Conservation (phyloP, 805 yeast species). For the Kuraishia capsulata region DNA sequence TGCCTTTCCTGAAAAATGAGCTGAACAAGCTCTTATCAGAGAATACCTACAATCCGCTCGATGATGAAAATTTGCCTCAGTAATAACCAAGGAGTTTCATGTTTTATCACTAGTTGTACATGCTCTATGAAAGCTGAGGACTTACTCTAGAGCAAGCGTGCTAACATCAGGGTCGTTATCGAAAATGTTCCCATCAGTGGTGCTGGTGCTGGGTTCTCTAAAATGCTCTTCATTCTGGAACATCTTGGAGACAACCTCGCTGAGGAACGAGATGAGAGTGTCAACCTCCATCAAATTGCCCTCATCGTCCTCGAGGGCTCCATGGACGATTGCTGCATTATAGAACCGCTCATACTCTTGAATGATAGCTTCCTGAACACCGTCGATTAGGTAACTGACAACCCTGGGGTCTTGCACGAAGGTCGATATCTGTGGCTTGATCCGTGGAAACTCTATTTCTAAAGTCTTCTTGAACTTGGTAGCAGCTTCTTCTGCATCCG, state of each 20-base stretch:
- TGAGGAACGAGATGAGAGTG: constrained; percentile 33
- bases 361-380: constrained; percentile 52
- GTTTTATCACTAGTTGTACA: background rate
- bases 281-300: constrained; percentile 59
- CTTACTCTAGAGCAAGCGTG: background rate
- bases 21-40: constrained; percentile 67
- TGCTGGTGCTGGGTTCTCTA: background rate
- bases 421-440: constrained; percentile 39
- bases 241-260: constrained; percentile 22
- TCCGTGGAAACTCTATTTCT: constrained; percentile 44
- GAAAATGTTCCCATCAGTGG: constrained; percentile 4
- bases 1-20: constrained; percentile 68
- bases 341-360: constrained; percentile 50
- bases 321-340: constrained; percentile 15
- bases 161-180: constrained; percentile 9
- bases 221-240: constrained; percentile 6
- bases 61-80: constrained; percentile 45
- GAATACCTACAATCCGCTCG: constrained; percentile 79
- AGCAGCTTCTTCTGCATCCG: constrained; percentile 8
- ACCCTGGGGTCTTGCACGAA: constrained; percentile 51
- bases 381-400: constrained; percentile 45
- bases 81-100: background rate
- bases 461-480: constrained; percentile 38
- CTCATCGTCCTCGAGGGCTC: constrained; percentile 19
- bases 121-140: background rate